Conservation (phyloP, 345 rosid species). For the Ceriops tagal region DNA sequence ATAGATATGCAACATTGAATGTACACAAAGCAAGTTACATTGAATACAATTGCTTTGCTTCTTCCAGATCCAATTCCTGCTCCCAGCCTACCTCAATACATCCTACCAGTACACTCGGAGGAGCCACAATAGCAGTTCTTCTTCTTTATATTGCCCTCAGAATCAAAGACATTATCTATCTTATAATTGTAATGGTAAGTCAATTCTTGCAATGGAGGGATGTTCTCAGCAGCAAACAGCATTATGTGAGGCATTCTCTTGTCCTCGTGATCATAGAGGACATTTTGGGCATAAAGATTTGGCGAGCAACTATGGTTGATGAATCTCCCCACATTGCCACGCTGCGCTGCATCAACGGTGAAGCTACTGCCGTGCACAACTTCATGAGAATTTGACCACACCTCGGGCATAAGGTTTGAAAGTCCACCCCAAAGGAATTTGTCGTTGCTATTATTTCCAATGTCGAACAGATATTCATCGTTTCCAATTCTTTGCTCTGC, state of each 20-base stretch:
- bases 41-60: neutral
- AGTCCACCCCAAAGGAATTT: conserved; percentile 22
- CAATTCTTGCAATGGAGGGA: conserved; percentile 11
- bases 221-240: conserved; percentile 20
- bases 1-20: too few species aligned
- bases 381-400: conserved; percentile 1
- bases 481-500: conserved; percentile 58
- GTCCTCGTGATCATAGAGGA: neutral
- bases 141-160: conserved; percentile 1
- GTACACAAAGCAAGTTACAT: neutral
- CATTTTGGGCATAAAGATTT: conserved; percentile 14
- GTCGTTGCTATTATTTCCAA: conserved; percentile 35
- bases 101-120: conserved; percentile 62
- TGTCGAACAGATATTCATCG: conserved; percentile 77
- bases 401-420: conserved; percentile 41
- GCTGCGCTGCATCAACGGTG: neutral
- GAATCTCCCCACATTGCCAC: conserved; percentile 18
- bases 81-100: conserved; percentile 42
- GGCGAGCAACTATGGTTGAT: conserved; percentile 24
- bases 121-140: conserved; percentile 37
- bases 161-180: neutral
- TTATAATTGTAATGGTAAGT: conserved; percentile 10
- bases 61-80: neutral
- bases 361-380: conserved; percentile 16
- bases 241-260: conserved; percentile 4